Evolutionary conservation across 2,329 filamentous ascomycete genomes (phyloP), one percentile per base, ranked within the genome.

Genomic region (Trichophyton schoenleinii): DNA sequence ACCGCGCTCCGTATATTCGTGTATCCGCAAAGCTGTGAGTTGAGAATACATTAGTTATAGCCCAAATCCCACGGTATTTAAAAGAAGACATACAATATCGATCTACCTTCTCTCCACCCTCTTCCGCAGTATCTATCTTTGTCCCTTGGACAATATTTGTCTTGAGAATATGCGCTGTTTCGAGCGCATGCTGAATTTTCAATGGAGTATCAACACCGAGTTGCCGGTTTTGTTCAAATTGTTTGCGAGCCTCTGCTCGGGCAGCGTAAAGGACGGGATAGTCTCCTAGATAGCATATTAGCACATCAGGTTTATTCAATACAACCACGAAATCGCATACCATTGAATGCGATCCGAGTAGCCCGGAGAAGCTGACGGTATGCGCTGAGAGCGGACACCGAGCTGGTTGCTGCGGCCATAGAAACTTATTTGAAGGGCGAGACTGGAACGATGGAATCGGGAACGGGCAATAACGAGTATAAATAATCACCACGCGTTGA

Each of bases 141-240:
- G 81, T 77, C 5, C 92, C 94, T 73, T 99, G 94, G 2, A 99
- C 91, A 2, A 99, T 79, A 69, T 97, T 97, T 71, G 89, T 80
- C 66, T 84, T 79, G 64, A 99, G 71, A 61, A 97, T 86, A 65
- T 81, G 81, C 2, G 92, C 89, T 2, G 97, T 85, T 46, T 94
- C 89, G 64, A 91, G 79, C 7, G 91, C 94, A 69, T 95, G 86
- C 66, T 85, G 77, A 63, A 99, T 84, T 8, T 85, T 84, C 61
- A 84, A 80, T 13, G 79, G 75, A 0, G 83, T 78, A 62, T 85
- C 82, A 11, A 85, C 77, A 3, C 82, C 74, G 9, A 90, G 74
- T 1, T 78, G 73, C 49, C 84, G 81, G 67, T 88, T 87, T 61
- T 81, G 77, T 59, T 86, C 83, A 74, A 99, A 99, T 15, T 81